Evolutionary conservation across 2,329 filamentous ascomycete species (phyloP).

Genomic region (Calonectria multiphialidica): DNA sequence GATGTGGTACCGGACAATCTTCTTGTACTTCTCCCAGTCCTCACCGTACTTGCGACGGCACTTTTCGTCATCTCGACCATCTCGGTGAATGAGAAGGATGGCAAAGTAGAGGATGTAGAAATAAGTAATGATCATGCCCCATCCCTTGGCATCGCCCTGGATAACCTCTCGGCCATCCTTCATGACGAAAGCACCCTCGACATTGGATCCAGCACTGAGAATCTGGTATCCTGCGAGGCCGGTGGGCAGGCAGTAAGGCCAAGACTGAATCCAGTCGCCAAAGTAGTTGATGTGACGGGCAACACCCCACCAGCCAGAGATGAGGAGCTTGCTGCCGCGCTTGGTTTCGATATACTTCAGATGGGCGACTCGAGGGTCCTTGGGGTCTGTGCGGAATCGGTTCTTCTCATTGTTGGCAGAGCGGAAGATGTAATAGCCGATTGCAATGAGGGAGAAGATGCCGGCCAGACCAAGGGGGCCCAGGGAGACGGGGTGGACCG

Average conservation of each 20-base stretch:
- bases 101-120: constrained; percentile 96
- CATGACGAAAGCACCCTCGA: constrained; percentile 67
- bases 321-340: constrained; percentile 83
- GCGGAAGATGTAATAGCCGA: constrained; percentile 93
- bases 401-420: constrained; percentile 97
- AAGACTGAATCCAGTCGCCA: constrained; percentile 94
- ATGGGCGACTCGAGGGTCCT: constrained; percentile 82
- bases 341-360: constrained; percentile 89
- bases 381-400: constrained; percentile 87
- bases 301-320: constrained; percentile 92
- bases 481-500: constrained; percentile 84
- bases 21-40: constrained; percentile 92
- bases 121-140: constrained; percentile 91
- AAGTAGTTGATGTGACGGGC: constrained; percentile 96
- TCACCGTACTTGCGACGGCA: constrained; percentile 91
- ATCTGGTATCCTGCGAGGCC: constrained; percentile 86
- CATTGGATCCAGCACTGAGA: constrained; percentile 64
- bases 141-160: constrained; percentile 80
- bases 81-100: constrained; percentile 86
- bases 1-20: constrained; percentile 84
- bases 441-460: constrained; percentile 74
- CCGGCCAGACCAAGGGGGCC: constrained; percentile 74
- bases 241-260: constrained; percentile 90
- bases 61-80: constrained; percentile 90
- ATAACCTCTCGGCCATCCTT: constrained; percentile 74